A percentile compares a stretch with the other conserved stretches of the same genome.
These are phyloP conservation scores for Leccinum variicolor DNA, from an alignment of 768 basidiomycete species.

Conservation along the genomic window DNA sequence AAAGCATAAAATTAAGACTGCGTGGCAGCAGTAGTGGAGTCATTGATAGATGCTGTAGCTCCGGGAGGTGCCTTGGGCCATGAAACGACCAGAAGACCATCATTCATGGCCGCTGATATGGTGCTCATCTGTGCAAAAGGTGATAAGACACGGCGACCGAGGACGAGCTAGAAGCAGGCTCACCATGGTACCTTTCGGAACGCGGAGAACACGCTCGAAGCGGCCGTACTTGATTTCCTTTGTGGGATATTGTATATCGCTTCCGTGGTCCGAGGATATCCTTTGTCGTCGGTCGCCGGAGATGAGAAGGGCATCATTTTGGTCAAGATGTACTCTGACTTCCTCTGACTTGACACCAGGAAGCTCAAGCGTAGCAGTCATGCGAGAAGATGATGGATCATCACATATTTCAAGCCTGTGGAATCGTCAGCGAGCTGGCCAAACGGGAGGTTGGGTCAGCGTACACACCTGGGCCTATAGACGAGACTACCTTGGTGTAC, in stretches of 20 bases:
- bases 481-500: conserved; percentile 27
- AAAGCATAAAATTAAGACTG: conserved; percentile 1
- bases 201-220: conserved; percentile 34
- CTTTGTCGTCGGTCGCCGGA: conserved; percentile 31
- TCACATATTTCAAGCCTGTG: conserved; percentile 40
- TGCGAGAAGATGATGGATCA: conserved; percentile 29
- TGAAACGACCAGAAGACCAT: conserved; percentile 37
- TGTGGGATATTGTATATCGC: conserved; percentile 23
- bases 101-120: conserved; percentile 37
- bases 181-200: conserved; percentile 38
- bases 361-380: conserved; percentile 37
- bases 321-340: conserved; percentile 33
- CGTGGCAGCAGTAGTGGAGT: background rate
- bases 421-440: conserved; percentile 11
- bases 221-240: conserved; percentile 40
- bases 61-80: conserved; percentile 34
- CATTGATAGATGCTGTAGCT: conserved; percentile 9
- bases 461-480: conserved; percentile 30
- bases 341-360: conserved; percentile 38
- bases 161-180: conserved; percentile 5
- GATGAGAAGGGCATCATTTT: conserved; percentile 28
- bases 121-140: conserved; percentile 28
- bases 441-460: conserved; percentile 1
- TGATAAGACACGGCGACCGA: conserved; percentile 1
- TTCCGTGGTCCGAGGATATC: conserved; percentile 15